Conservation (phyloP, 2,329 filamentous ascomycete genomes). For the Colletotrichum sp. region DNA sequence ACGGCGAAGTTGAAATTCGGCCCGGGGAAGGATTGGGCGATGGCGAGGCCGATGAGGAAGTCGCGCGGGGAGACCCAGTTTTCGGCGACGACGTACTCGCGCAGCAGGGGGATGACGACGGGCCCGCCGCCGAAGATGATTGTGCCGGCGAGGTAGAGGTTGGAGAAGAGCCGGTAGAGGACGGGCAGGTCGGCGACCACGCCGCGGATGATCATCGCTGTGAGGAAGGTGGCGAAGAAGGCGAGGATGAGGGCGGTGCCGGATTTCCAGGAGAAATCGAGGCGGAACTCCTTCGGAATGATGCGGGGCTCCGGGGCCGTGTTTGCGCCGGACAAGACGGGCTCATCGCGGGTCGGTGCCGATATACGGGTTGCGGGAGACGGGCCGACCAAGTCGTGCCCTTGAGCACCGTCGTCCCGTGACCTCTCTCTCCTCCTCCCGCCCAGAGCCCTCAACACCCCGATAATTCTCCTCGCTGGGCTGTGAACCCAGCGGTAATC, state of each 20-base stretch:
- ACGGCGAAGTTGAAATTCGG: constrained; percentile 53
- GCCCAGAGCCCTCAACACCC: background rate
- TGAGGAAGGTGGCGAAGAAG: constrained; percentile 59
- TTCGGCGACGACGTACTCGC: constrained; percentile 62
- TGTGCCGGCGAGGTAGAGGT: constrained; percentile 72
- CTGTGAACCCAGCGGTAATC: constrained; percentile 55
- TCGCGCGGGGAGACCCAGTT: constrained; percentile 70
- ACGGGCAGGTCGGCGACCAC: constrained; percentile 42
- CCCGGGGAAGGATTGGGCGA: constrained; percentile 69
- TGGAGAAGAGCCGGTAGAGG: constrained; percentile 64
- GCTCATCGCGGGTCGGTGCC: background rate
- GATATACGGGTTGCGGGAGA: background rate
- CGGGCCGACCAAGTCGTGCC: background rate
- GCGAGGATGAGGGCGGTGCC: constrained; percentile 38
- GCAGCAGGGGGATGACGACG: constrained; percentile 62
- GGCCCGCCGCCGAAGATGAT: constrained; percentile 64
- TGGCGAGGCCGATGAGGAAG: constrained; percentile 70
- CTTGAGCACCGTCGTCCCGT: background rate
- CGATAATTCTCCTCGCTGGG: constrained; percentile 27
- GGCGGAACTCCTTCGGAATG: constrained; percentile 28
- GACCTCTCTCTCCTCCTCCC: background rate
- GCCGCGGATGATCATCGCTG: constrained; percentile 52
- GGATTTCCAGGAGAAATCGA: constrained; percentile 41
- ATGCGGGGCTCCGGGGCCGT: constrained; percentile 26
- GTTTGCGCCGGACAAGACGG: background rate